Base-by-base conservation (phyloP, 345 rosid species). In the Physaria fendleri region DNA sequence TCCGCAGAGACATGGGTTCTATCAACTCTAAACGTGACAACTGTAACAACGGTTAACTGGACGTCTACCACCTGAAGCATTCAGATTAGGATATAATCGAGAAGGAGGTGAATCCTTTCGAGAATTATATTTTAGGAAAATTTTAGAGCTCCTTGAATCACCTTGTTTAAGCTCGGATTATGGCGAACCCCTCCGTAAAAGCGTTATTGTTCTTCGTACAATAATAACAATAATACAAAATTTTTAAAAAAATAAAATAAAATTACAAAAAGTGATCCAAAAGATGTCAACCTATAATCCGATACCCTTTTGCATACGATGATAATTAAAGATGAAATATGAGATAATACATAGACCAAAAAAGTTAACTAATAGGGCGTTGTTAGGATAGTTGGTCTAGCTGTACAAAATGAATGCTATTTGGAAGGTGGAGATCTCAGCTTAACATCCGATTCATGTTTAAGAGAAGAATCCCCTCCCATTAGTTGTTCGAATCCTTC, bases 401-500 rank as follows among this genome's bases (percentile, higher is more conserved):
- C 21, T 33, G 39, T 57, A 46, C 41, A 54, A 38, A 59, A 45
- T 22, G 43, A 59, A 45, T 22, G 43, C 69, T 83, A 84, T 70
- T 86, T 89, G 70, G 82, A 75, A 44, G 80, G 41, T 20, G 90
- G 89, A 39, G 91, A 85, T 13, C 83, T 76, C 68, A 87, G 79
- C 75, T 82, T 90, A 63, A 87, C 91, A 6, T 83, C 95, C 0
- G 79, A 68, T 23, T 90, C 97, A 35, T 82, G 95, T 60, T 90
- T 90, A 45, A 75, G 43, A 68, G 84, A 65, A 62, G 84, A 65
- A 69, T 87, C 97, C 7, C 97, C 88, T 18, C 97, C 95, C 97
- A 90, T 90, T 72, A 90, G 74, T 60, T 90, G 95, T 72, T 79
- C 84, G 62, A 90, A 90, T 51, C 94, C 97, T 68, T 87, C 97